Base-by-base conservation (phyloP, 225 moss, liverwort and hornwort genomes). In the Bryum argenteum region DNA sequence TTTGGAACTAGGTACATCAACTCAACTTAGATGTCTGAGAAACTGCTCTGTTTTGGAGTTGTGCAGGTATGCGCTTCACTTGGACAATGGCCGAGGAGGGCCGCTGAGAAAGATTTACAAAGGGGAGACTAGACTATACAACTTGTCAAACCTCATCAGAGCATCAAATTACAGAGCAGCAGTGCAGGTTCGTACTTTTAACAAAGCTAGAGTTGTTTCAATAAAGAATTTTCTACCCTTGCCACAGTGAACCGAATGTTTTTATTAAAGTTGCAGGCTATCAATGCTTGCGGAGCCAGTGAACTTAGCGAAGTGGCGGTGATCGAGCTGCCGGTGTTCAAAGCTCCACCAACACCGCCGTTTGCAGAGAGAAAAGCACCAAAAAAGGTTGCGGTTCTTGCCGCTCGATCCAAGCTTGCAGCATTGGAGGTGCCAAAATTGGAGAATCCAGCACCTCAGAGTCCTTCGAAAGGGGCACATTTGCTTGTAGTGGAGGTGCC, bases 1-100 rank as follows among this genome's bases (percentile, higher is more conserved):
- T 28, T 28, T 5, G 28, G 28, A 28, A 5, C 28, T 28, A 5
- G 5, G 28, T n/a, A n/a, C n/a, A n/a, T 33, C 33, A 33, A 5
- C 33, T 33, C 3, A 33, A 33, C 33, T 33, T n/a, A n/a, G n/a
- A n/a, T n/a, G n/a, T n/a, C n/a, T n/a, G n/a, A n/a, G n/a, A 6
- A 33, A 4, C 33, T 33, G 26, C 33, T 33, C 33, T 33, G 33
- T 33, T 33, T 33, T 4, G 4, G 33, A 6, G 33, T 23, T 71
- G 55, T 71, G 52, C 74, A 80, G 84, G 41, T 84, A 71, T 6
- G 72, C 48, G 53, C 63, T 84, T 51, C 40, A 71, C 64, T 63
- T 78, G 16, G 71, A 78, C 55, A 71, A 81, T 60, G 77, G 78
- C 58, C 71, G 68, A 48, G 71, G 71, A 63, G 75, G 84, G 28